These are phyloP conservation scores for Pichia sorboxylosa DNA, from an alignment of 1,139 yeast genomes.

Conservation along the genomic window DNA sequence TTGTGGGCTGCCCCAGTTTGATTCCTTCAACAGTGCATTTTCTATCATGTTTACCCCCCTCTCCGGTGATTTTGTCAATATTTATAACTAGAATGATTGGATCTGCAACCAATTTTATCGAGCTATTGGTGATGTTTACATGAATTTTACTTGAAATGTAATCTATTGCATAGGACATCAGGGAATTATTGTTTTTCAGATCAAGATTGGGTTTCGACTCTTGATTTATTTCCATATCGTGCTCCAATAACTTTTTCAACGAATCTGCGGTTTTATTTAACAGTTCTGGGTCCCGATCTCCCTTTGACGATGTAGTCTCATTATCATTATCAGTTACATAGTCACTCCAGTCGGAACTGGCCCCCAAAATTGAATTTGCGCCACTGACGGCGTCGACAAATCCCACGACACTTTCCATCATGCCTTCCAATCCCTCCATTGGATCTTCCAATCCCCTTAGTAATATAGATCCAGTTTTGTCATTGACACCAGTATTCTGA, in stretches of 20 bases:
- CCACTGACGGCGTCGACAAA: conserved; percentile 14
- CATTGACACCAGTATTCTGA: conserved; percentile 2
- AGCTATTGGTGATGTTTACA: conserved; percentile 34
- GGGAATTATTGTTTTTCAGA: conserved; percentile 26
- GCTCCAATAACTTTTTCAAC: conserved; percentile 2
- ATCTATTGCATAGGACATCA: conserved; percentile 56
- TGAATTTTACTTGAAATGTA: conserved; percentile 55
- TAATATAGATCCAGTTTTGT: conserved; percentile 6
- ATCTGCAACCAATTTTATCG: conserved; percentile 41
- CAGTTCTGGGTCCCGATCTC: conserved; percentile 4
- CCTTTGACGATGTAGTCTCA: conserved; percentile 9
- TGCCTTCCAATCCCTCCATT: conserved; percentile 10
- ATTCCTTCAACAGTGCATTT: conserved; percentile 27
- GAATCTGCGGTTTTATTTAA: conserved; percentile 3
- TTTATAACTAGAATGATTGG: conserved; percentile 33
- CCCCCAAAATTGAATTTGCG: conserved; percentile 5
- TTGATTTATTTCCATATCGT: conserved; percentile 4
- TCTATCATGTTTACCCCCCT: conserved; percentile 38
- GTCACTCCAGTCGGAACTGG: conserved; percentile 2
- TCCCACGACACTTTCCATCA: conserved; percentile 14
- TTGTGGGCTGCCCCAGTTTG: conserved; percentile 17
- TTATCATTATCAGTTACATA: conserved; percentile 12
- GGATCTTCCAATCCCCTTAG: conserved; percentile 8
- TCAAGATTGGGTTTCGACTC: conserved; percentile 2
- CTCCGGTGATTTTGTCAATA: conserved; percentile 31